These are phyloP conservation scores for Diaporthe nobilis DNA, from an alignment of 2,329 filamentous ascomycete genomes.

Conservation along the genomic window DNA sequence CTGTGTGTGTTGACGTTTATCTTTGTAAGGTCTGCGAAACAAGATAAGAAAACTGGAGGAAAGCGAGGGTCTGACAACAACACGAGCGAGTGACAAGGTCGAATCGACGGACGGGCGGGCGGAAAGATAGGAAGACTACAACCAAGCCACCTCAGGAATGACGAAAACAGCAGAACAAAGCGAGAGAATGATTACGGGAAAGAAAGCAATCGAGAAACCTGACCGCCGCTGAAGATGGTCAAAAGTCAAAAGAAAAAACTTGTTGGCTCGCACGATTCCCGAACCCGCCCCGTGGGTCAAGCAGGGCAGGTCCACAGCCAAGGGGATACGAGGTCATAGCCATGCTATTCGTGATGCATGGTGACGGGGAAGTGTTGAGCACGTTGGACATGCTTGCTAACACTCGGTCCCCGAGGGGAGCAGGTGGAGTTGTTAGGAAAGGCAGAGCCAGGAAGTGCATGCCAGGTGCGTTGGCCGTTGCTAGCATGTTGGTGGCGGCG, in stretches of 20 bases:
- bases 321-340: conserved; percentile 36
- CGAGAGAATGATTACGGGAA: conserved; percentile 17
- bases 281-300: conserved; percentile 25
- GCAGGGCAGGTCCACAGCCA: conserved; percentile 26
- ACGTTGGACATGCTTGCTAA: conserved; percentile 10
- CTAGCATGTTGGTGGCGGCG: conserved; percentile 31
- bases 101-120: conserved; percentile 33
- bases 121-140: conserved; percentile 41
- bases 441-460: conserved; percentile 27
- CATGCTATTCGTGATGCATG: conserved; percentile 32
- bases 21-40: background rate
- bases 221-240: conserved; percentile 23
- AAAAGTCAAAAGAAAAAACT: conserved; percentile 32
- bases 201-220: conserved; percentile 21
- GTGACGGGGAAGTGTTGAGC: conserved; percentile 15
- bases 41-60: conserved; percentile 2
- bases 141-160: conserved; percentile 25
- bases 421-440: conserved; percentile 22
- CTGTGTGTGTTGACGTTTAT: background rate
- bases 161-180: conserved; percentile 15
- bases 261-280: conserved; percentile 17
- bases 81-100: conserved; percentile 38
- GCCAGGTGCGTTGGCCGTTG: conserved; percentile 25
- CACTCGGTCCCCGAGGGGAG: background rate
- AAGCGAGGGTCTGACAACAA: conserved; percentile 35